Conservation (phyloP, 495 filamentous ascomycete genomes). For the Margaritispora aquatica region DNA sequence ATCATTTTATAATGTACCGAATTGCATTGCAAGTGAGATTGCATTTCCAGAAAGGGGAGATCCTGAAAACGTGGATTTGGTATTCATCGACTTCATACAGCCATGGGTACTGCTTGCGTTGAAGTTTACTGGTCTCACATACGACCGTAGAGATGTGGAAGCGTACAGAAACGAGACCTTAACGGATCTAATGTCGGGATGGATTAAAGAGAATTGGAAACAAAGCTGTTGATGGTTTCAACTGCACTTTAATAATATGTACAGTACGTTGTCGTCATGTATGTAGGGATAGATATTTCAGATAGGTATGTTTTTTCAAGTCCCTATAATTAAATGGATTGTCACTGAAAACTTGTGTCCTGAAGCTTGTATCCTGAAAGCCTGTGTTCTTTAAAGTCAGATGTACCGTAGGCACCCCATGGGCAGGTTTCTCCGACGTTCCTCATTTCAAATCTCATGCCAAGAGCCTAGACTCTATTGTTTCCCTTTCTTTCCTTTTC, state of each 20-base stretch:
- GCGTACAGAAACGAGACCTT: slow-evolving; percentile 64
- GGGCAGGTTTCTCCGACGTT: no score
- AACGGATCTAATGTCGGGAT: slow-evolving; percentile 66
- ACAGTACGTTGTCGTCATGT: not conserved
- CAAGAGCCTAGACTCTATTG: no score
- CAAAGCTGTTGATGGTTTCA: slow-evolving; percentile 34
- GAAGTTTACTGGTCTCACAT: slow-evolving; percentile 56
- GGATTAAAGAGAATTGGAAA: slow-evolving; percentile 77
- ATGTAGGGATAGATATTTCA: no score
- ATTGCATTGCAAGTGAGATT: slow-evolving; percentile 66
- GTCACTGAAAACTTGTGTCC: no score
- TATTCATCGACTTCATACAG: slow-evolving; percentile 90
- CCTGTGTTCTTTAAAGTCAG: no score
- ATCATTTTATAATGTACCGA: slow-evolving; percentile 70
- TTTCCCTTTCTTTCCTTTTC: no score
- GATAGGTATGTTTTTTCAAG: no score
- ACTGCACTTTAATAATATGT: not conserved
- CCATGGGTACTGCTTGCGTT: slow-evolving; percentile 69
- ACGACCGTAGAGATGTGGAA: slow-evolving; percentile 50
- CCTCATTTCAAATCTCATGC: no score
- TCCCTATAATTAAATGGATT: no score
- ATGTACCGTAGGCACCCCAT: no score
- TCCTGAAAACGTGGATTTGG: slow-evolving; percentile 72
- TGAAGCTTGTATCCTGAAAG: no score
- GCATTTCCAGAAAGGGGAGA: slow-evolving; percentile 41